Conservation (phyloP, 2,329 filamentous ascomycete species). For the Chrysosporium queenslandicum region DNA sequence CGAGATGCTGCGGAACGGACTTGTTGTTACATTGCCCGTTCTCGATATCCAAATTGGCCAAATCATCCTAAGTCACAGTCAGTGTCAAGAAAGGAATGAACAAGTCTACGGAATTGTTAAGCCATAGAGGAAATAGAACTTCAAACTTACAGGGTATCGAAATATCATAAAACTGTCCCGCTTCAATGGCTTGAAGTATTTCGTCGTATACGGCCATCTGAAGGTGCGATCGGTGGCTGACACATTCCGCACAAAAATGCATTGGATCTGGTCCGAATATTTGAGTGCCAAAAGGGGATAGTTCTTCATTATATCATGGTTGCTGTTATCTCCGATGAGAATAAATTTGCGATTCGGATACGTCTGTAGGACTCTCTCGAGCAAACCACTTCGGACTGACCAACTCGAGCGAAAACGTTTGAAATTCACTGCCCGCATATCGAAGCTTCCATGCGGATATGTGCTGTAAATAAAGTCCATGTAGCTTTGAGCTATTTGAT, state of each 20-base stretch:
- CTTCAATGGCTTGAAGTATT: conserved; percentile 57
- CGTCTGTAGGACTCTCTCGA: conserved; percentile 63
- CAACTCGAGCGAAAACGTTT: conserved; percentile 63
- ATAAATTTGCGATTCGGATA: conserved; percentile 67
- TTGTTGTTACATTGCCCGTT: conserved; percentile 59
- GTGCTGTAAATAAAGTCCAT: conserved; percentile 68
- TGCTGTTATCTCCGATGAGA: conserved; percentile 65
- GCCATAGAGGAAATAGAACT: too few relatives aligned
- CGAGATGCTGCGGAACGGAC: conserved; percentile 58
- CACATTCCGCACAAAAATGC: conserved; percentile 68
- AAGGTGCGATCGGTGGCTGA: conserved; percentile 56
- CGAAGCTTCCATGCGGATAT: conserved; percentile 67
- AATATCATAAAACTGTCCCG: conserved; percentile 72
- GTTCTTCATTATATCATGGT: conserved; percentile 62
- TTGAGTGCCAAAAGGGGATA: conserved; percentile 52
- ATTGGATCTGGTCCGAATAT: conserved; percentile 62
- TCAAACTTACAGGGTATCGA: conserved; percentile 43
- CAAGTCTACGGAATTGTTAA: too few relatives aligned
- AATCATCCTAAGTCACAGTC: too few relatives aligned
- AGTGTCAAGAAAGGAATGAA: too few relatives aligned
- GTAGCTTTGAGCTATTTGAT: conserved; percentile 66
- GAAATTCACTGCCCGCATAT: conserved; percentile 70
- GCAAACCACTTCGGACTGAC: conserved; percentile 57
- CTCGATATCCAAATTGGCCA: conserved; percentile 55
- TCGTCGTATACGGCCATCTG: conserved; percentile 65